Base-by-base conservation (phyloP, 371 early-diverging fungal genomes). In the Haplosporangium sp. region DNA sequence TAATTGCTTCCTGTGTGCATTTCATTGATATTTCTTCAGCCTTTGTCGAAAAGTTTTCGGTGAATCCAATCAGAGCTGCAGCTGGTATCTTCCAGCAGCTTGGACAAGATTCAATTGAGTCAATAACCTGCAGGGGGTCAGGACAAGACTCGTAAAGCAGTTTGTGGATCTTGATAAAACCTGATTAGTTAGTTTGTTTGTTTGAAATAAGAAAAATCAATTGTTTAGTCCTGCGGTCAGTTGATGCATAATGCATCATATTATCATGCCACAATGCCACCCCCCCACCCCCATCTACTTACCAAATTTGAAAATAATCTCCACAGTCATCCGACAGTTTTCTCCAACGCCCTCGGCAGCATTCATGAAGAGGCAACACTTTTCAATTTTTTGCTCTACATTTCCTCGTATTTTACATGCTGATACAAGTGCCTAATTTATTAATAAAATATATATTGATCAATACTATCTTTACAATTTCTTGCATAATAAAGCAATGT, bases 161-260 rank as follows among this genome's bases (percentile, higher is more conserved):
- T 52, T 71, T 79, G 64, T 79, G 79, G 35, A 74, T 71, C 71
- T 79, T 79, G 67, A 74, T 74, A 50, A 70, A 73, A 1, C 79
- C 79, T 79, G 61, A 34, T 10, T 27, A n/a, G 27, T 27, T 27
- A 27, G 27, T 27, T 27, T 27, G 27, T 9, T 27, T 19, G 34
- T 27, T 19, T 27, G 34, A 34, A 10, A 55, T 6, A 27, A 19
- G 7, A 27, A 53, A 13, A 53, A 20, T 4, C 8, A 0, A 5
- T 55, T 7, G 34, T 9, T 27, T 10, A 55, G 19, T 34, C 55
- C 27, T 19, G 44, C 13, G 44, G 44, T 44, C 44, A 6, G 7
- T 52, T 52, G 44, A 44, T 44, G 44, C 44, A 8, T 42, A 50
- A 13, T 19, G 50, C 8, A n/a, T n/a, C 17, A n/a, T n/a, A 52